Evolutionary conservation across 192 early-diverging fungal genomes (phyloP).

Genomic region (Fimicolochytrium jonesii): DNA sequence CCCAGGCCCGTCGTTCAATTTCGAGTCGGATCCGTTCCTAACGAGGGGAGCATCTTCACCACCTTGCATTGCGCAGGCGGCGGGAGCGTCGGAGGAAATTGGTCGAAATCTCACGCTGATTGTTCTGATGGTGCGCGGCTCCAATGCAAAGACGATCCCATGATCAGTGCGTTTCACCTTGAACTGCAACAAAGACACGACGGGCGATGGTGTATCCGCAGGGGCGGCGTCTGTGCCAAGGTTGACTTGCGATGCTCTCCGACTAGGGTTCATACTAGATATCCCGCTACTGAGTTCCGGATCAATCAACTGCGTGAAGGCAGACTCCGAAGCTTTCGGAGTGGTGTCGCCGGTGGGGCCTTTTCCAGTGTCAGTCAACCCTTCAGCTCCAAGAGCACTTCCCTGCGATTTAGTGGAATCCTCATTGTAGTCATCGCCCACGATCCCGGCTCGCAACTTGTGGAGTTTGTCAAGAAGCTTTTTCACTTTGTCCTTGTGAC

Average conservation of each 20-base stretch:
- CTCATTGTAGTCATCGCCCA: conserved; percentile 34
- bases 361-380: too few species aligned
- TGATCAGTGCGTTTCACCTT: conserved; percentile 56
- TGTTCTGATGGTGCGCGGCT: conserved; percentile 61
- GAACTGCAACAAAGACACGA: neutral
- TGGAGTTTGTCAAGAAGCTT: conserved; percentile 75
- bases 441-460: conserved; percentile 55
- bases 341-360: too few species aligned
- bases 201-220: neutral
- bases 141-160: conserved; percentile 65
- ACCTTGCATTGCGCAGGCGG: too few species aligned
- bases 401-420: too few species aligned
- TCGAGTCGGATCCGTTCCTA: too few species aligned
- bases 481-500: conserved; percentile 77
- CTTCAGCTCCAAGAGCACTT: too few species aligned
- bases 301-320: too few species aligned
- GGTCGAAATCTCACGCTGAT: conserved; percentile 62
- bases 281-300: too few species aligned
- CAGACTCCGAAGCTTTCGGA: too few species aligned
- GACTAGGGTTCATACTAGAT: neutral
- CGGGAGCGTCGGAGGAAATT: too few species aligned
- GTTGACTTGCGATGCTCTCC: conserved; percentile 5
- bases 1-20: too few species aligned
- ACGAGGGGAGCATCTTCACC: too few species aligned
- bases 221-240: neutral